A percentile compares a stretch with the other conserved stretches of the same genome.
Evolutionary conservation across 2,329 filamentous ascomycete species (phyloP).

Genomic region (Verticillium nubilum): DNA sequence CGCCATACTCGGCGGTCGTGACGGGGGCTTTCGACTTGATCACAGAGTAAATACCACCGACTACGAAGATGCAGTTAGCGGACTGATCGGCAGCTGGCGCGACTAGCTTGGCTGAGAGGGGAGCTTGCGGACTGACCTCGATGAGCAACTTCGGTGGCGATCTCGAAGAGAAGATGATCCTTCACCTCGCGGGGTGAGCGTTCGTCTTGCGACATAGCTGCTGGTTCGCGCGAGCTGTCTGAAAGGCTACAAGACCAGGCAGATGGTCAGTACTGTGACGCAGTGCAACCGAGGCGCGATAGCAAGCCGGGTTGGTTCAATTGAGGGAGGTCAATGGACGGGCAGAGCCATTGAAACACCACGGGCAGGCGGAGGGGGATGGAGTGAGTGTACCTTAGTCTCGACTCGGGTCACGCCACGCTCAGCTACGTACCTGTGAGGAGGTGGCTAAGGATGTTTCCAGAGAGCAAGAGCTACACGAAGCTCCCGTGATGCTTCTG

Average conservation of each 20-base stretch:
- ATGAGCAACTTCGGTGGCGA: conserved; percentile 96
- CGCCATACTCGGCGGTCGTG: conserved; percentile 97
- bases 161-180: conserved; percentile 93
- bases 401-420: background rate
- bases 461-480: background rate
- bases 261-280: background rate
- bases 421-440: background rate
- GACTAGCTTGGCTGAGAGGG: background rate
- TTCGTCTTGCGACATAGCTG: background rate
- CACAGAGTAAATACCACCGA: conserved; percentile 98
- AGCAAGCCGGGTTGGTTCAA: too few species aligned
- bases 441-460: background rate
- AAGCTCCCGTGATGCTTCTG: background rate
- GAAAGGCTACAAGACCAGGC: background rate
- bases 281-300: background rate
- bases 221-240: background rate
- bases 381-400: background rate
- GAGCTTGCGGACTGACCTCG: conserved; percentile 59
- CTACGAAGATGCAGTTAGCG: conserved; percentile 35
- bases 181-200: conserved; percentile 64
- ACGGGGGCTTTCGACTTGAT: conserved; percentile 98
- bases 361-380: background rate
- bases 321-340: background rate
- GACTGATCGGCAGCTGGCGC: background rate
- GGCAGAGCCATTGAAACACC: background rate